A percentile compares a stretch with the other conserved stretches of the same genome.
phyloP scores from a whole-genome alignment of 441 rosid species.

The Breynia disticha region DNA sequence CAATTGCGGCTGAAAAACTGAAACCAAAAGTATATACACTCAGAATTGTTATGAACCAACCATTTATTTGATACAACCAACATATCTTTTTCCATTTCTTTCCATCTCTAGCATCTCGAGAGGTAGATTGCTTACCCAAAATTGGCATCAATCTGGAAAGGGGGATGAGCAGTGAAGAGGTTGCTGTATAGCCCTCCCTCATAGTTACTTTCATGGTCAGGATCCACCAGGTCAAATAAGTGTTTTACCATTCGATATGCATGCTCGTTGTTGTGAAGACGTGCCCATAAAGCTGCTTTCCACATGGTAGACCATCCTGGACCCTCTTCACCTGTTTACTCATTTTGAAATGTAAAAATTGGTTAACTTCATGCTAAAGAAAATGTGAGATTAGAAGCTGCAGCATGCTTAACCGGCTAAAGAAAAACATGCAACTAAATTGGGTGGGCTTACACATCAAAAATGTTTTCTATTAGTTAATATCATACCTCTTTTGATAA shows the following conservation, averaged over 20 bases:
- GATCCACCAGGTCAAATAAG: conserved; percentile 71
- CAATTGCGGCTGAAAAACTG: conserved; percentile 69
- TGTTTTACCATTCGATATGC: conserved; percentile 76
- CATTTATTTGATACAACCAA: too few relatives aligned
- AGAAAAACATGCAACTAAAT: neutral
- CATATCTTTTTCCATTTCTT: too few relatives aligned
- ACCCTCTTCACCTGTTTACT: conserved; percentile 70
- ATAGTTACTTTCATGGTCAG: conserved; percentile 40
- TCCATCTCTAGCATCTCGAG: too few relatives aligned
- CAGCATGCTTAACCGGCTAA: neutral
- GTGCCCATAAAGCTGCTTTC: conserved; percentile 89
- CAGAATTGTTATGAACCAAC: neutral
- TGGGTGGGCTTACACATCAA: neutral
- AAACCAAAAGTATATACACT: neutral
- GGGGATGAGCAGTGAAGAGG: conserved; percentile 90
- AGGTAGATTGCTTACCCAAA: conserved; percentile 50
- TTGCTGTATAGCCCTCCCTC: conserved; percentile 86
- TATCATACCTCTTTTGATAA: conserved; percentile 66
- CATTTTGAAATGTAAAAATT: too few relatives aligned
- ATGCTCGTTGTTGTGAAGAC: conserved; percentile 57
- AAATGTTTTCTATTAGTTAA: neutral
- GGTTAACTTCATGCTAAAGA: neutral
- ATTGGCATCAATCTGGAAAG: conserved; percentile 93
- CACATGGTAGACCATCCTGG: conserved; percentile 93
- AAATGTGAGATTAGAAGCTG: neutral